A percentile compares a stretch with the other conserved stretches of the same genome.
Evolutionary conservation across 345 rosid species (phyloP).

Genomic region (Isatis tinctoria): DNA sequence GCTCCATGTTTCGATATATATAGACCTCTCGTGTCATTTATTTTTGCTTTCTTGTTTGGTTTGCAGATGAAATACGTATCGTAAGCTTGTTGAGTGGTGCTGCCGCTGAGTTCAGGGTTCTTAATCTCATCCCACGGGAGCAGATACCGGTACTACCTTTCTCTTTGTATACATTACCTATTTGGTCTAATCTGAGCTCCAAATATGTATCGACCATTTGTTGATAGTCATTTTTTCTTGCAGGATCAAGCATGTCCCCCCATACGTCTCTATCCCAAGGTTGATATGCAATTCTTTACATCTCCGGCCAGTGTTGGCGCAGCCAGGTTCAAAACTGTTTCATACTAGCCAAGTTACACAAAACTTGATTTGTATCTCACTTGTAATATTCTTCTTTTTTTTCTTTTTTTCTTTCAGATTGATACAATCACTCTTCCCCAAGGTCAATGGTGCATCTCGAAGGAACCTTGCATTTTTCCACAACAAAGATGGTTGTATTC

Average conservation of each 20-base stretch:
- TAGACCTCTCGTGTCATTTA: neutral
- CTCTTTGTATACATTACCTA: too few species aligned
- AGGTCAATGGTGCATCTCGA: neutral
- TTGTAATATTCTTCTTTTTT: neutral
- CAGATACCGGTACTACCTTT: neutral
- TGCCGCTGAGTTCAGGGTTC: neutral
- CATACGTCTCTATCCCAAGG: neutral
- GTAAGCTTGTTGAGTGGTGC: neutral
- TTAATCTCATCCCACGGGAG: neutral
- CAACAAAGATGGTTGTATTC: neutral
- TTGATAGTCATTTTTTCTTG: neutral
- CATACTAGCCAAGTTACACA: neutral
- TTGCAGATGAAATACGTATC: neutral
- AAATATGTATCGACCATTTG: too few species aligned
- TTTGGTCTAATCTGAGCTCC: too few species aligned
- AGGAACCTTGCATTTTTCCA: neutral
- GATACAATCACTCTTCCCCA: conserved; percentile 1
- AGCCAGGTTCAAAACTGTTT: neutral
- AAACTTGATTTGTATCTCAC: neutral
- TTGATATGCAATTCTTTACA: neutral
- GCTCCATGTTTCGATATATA: too few species aligned
- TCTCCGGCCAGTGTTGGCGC: neutral
- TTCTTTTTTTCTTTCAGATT: conserved; percentile 1
- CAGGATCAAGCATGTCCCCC: neutral
- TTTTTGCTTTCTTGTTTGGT: neutral